phyloP scores from a whole-genome alignment of 2,329 filamentous ascomycete species.

The Achaetomium macrosporum region DNA sequence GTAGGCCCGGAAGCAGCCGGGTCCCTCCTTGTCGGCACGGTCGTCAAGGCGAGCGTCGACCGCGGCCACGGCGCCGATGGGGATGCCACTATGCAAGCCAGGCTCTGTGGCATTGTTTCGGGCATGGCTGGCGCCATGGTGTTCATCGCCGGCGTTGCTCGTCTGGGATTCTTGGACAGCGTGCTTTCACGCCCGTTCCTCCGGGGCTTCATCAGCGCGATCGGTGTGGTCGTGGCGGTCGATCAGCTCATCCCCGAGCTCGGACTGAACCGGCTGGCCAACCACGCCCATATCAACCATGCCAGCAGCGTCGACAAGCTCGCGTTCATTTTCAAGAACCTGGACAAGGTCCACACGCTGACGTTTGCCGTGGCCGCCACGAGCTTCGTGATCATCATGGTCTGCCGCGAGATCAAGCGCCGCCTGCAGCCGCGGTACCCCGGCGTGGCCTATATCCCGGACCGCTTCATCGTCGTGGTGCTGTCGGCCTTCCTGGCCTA shows the following conservation, averaged over 20 bases:
- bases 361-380: constrained; percentile 71
- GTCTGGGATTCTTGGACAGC: constrained; percentile 88
- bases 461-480: constrained; percentile 85
- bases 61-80: constrained; percentile 59
- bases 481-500: constrained; percentile 76
- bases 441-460: constrained; percentile 79
- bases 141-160: constrained; percentile 75
- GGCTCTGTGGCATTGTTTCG: constrained; percentile 81
- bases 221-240: constrained; percentile 92
- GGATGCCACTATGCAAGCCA: constrained; percentile 62
- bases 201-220: constrained; percentile 92
- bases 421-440: constrained; percentile 73
- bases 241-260: constrained; percentile 91
- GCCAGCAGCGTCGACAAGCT: constrained; percentile 85
- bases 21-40: constrained; percentile 80
- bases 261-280: constrained; percentile 64
- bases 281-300: constrained; percentile 61
- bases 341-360: constrained; percentile 61
- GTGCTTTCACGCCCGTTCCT: constrained; percentile 90
- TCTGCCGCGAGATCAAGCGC: constrained; percentile 80
- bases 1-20: constrained; percentile 93
- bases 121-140: constrained; percentile 85
- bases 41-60: constrained; percentile 72
- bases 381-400: constrained; percentile 83
- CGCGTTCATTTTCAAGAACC: constrained; percentile 66